Evolutionary conservation across 257 asterid species (phyloP).

Genomic region (Penstemon davidsonii): DNA sequence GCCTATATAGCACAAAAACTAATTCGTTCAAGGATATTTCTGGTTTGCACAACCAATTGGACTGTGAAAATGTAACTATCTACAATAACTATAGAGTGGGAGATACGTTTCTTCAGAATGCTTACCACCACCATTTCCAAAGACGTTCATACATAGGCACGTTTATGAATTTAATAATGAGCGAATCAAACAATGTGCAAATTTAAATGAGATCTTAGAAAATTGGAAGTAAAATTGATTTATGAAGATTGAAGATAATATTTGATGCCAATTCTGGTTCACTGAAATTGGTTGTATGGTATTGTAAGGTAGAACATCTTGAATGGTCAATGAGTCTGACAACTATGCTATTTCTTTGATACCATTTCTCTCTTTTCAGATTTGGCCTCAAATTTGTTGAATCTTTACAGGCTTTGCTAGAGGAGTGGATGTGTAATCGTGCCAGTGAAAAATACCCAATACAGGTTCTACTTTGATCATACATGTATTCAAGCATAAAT

Average conservation of each 20-base stretch:
- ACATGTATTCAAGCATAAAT: slow-evolving; percentile 12
- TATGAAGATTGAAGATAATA: slow-evolving; percentile 8
- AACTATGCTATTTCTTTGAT: slow-evolving; percentile 6
- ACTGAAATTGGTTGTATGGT: slow-evolving; percentile 1
- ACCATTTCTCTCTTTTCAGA: slow-evolving; percentile 6
- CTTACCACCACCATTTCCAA: background rate
- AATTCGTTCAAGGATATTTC: background rate
- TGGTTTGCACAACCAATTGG: slow-evolving; percentile 1
- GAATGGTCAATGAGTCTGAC: slow-evolving; percentile 19
- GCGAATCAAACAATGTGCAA: background rate
- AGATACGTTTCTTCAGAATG: background rate
- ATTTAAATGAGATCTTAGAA: slow-evolving; percentile 7
- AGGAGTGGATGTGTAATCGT: slow-evolving; percentile 90
- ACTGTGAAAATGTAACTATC: background rate
- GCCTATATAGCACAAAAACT: slow-evolving; percentile 8
- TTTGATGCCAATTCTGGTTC: slow-evolving; percentile 1
- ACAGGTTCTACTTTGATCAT: slow-evolving; percentile 54
- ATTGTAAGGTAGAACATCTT: slow-evolving; percentile 18
- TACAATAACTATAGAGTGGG: slow-evolving; percentile 6
- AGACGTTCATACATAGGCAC: slow-evolving; percentile 1
- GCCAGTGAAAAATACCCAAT: slow-evolving; percentile 66
- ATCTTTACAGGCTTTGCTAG: slow-evolving; percentile 77
- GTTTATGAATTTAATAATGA: background rate
- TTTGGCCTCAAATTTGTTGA: slow-evolving; percentile 22
- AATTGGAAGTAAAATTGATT: slow-evolving; percentile 6